Evolutionary conservation across 2,329 filamentous ascomycete species (phyloP), one percentile per base, ranked within the genome.

Genomic region (Colletotrichum abscissum): DNA sequence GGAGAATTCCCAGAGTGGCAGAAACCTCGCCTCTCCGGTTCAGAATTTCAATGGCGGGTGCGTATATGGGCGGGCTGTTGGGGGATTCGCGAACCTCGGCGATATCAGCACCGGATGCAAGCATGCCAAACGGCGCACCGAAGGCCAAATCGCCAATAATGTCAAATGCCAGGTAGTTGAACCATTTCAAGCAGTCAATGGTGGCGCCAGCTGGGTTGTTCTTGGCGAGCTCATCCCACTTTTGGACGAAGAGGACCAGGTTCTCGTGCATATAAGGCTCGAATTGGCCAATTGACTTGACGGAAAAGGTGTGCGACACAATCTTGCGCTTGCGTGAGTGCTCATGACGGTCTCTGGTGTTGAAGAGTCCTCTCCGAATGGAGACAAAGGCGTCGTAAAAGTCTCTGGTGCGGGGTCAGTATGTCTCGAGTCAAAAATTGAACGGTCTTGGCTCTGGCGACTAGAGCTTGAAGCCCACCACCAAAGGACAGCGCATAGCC

Each of bases 331-430:
- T 98, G 75, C 95, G 91, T 0, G 92, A 92, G 82, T 98, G 95
- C 79, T 98, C 94, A 0, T 87, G 86, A 62, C 95, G 90, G 83
- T 95, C 91, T 38, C 95, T 89, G 0, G 95, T 97, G 82, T 97
- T 98, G 90, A 98, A 98, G 14, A 98, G 87, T 24, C 95, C 95
- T 14, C 94, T 90, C 63, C 89, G 90, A 79, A 97, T 97, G 14
- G 93, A 95, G 67, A 98, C 95, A 78, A 98, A 98, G 63, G 94
- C 93, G 78, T 97, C 94, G 78, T 98, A 98, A 84, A 95, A 98
- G 2, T 96, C 92, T 55, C 93, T 95, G 72, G 11, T 24, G 60
- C 4, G 1, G 12, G 28, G 52, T 67, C 49, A 75, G 74, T 35
- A 35, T 35, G 33, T 30, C 38, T 19, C 16, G n/a, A 9, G 8